These are phyloP conservation scores for Clonostachys chloroleuca DNA, from an alignment of 2,329 filamentous ascomycete species.

Conservation along the genomic window DNA sequence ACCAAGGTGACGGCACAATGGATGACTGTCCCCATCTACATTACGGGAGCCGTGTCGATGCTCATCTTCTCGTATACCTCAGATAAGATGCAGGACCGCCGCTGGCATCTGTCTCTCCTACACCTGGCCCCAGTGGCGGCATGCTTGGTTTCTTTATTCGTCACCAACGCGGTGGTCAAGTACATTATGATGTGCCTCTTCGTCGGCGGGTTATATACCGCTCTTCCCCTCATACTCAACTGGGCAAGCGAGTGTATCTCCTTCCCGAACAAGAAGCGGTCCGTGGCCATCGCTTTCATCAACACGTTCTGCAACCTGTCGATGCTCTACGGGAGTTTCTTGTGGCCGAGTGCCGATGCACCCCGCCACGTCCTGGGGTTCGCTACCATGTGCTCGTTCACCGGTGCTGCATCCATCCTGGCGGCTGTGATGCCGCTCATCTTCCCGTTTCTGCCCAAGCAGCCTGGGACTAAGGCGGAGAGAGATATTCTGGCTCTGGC, in stretches of 20 bases:
- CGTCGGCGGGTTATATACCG: constrained; percentile 7
- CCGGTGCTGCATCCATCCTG: neutral
- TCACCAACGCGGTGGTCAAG: constrained; percentile 7
- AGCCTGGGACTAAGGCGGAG: too few species aligned
- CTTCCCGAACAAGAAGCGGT: constrained; percentile 7
- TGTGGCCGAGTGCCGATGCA: constrained; percentile 7
- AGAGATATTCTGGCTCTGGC: too few species aligned
- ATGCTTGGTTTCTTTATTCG: constrained; percentile 12
- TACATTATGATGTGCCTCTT: constrained; percentile 6
- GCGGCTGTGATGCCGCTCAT: neutral
- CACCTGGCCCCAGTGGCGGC: constrained; percentile 9
- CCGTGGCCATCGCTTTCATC: constrained; percentile 8
- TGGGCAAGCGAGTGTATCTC: constrained; percentile 8
- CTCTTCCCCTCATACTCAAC: constrained; percentile 7
- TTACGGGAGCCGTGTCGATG: constrained; percentile 10
- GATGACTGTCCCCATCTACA: constrained; percentile 17
- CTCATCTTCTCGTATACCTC: constrained; percentile 12
- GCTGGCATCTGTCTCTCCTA: constrained; percentile 13
- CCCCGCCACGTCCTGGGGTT: constrained; percentile 6
- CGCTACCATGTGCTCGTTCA: neutral
- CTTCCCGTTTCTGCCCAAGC: too few species aligned
- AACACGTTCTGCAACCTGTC: constrained; percentile 7
- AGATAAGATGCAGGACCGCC: constrained; percentile 14
- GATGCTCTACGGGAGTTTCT: constrained; percentile 8
- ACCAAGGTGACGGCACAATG: constrained; percentile 15